Conservation (phyloP, 192 early-diverging fungal genomes). For the Rhizophagus clarus region DNA sequence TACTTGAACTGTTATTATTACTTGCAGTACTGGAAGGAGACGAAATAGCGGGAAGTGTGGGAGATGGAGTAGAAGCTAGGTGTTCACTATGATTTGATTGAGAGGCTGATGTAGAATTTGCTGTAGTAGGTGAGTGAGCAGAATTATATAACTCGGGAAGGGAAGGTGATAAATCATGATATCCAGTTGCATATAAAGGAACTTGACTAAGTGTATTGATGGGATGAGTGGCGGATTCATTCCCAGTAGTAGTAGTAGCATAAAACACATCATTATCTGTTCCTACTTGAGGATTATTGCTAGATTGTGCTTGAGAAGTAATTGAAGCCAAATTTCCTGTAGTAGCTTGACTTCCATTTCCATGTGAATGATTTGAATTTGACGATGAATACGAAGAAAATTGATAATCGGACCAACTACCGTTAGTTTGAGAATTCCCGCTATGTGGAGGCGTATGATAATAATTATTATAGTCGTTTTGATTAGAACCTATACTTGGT, state of each 20-base stretch:
- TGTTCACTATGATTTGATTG: slow-evolving; percentile 7
- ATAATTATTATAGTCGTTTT: slow-evolving; percentile 9
- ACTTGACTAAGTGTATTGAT: slow-evolving; percentile 6
- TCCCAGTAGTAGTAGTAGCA: neutral
- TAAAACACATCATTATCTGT: slow-evolving; percentile 6
- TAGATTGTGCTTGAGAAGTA: neutral
- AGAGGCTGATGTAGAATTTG: neutral
- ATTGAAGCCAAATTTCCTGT: neutral
- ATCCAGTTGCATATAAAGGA: neutral
- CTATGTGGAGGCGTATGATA: neutral
- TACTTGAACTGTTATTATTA: slow-evolving; percentile 21
- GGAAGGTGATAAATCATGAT: neutral
- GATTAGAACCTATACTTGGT: slow-evolving; percentile 10
- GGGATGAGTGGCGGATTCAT: neutral
- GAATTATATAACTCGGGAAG: slow-evolving; percentile 20
- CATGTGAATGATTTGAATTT: neutral
- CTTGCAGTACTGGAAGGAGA: slow-evolving; percentile 10
- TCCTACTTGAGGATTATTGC: slow-evolving; percentile 1
- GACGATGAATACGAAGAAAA: slow-evolving; percentile 16
- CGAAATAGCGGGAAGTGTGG: slow-evolving; percentile 17
- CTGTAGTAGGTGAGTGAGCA: neutral
- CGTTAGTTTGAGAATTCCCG: neutral
- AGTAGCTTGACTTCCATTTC: neutral
- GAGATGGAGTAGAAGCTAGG: slow-evolving; percentile 6
- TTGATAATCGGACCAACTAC: neutral